Percentiles rank a stretch among this genome's conserved stretches.
These are phyloP conservation scores for Basipetospora chlamydospora DNA, from an alignment of 2,329 filamentous ascomycete species.

Conservation along the genomic window DNA sequence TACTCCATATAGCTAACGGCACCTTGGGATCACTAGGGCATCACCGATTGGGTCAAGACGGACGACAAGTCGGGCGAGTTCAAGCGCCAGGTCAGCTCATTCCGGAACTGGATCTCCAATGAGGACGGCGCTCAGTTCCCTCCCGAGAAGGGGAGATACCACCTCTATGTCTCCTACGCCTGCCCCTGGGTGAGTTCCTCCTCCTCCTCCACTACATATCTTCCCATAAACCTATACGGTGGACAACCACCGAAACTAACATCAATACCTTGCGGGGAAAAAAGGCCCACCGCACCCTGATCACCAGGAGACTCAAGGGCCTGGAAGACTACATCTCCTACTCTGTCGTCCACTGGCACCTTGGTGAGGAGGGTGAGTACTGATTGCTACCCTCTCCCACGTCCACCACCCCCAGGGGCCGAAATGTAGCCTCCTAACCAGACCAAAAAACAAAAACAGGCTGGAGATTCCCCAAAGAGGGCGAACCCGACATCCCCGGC, in stretches of 20 bases:
- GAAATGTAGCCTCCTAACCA: neutral
- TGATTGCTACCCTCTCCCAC: too few relatives aligned
- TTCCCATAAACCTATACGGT: neutral
- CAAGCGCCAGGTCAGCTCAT: constrained; percentile 73
- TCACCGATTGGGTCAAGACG: constrained; percentile 74
- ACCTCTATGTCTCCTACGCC: constrained; percentile 88
- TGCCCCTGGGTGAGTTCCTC: constrained; percentile 59
- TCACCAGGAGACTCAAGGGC: constrained; percentile 80
- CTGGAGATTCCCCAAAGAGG: constrained; percentile 66
- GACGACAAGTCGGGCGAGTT: constrained; percentile 77
- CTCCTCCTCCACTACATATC: too few relatives aligned
- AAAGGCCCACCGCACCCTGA: constrained; percentile 73
- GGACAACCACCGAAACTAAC: neutral
- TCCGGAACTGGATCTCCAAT: constrained; percentile 66
- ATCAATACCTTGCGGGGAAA: neutral
- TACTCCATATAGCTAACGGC: too few relatives aligned
- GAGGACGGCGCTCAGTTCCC: constrained; percentile 62
- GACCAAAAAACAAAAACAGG: constrained; percentile 26
- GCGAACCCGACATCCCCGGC: constrained; percentile 39
- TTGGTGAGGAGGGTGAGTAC: constrained; percentile 40
- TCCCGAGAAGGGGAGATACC: constrained; percentile 78
- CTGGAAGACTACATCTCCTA: constrained; percentile 68
- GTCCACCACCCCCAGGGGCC: neutral
- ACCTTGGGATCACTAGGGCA: constrained; percentile 15
- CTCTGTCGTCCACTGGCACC: constrained; percentile 87